phyloP scores from a whole-genome alignment of 106 monocot genomes.

The Triglochin maritima region DNA sequence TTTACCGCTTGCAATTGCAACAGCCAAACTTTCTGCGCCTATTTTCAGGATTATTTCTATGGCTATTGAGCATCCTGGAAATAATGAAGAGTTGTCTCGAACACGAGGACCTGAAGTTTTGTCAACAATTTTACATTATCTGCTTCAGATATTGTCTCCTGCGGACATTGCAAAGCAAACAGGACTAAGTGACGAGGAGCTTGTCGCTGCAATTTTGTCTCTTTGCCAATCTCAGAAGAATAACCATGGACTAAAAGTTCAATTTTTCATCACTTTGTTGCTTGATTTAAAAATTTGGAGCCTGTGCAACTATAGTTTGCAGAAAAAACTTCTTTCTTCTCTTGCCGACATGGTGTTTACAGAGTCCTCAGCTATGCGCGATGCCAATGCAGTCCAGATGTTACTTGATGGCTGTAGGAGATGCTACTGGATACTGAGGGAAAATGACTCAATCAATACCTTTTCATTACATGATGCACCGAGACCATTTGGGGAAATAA shows the following conservation, averaged over 20 bases:
- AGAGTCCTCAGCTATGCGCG: slow-evolving; percentile 72
- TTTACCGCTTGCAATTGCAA: slow-evolving; percentile 37
- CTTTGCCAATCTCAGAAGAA: slow-evolving; percentile 76
- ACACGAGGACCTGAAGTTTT: slow-evolving; percentile 70
- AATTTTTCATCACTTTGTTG: slow-evolving; percentile 72
- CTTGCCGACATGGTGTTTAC: slow-evolving; percentile 99
- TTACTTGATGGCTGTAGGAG: slow-evolving; percentile 97
- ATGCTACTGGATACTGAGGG: slow-evolving; percentile 85
- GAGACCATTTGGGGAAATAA: slow-evolving; percentile 71
- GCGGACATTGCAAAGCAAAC: slow-evolving; percentile 30
- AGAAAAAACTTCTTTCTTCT: slow-evolving; percentile 93
- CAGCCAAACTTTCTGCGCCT: slow-evolving; percentile 71
- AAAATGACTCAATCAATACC: slow-evolving; percentile 60
- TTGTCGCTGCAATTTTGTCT: slow-evolving; percentile 77
- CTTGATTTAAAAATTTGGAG: slow-evolving; percentile 93
- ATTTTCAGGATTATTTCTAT: slow-evolving; percentile 85
- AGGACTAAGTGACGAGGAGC: slow-evolving; percentile 61
- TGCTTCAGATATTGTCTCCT: slow-evolving; percentile 43
- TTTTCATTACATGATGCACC: slow-evolving; percentile 41
- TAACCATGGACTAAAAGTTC: slow-evolving; percentile 73
- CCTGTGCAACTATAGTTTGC: slow-evolving; percentile 78
- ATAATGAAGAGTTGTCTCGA: slow-evolving; percentile 73
- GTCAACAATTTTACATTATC: slow-evolving; percentile 61
- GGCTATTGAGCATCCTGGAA: slow-evolving; percentile 74
- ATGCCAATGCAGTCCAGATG: slow-evolving; percentile 92